These are phyloP conservation scores for Nicotiana tabacum DNA, from an alignment of 257 asterid genomes.

Conservation along the genomic window DNA sequence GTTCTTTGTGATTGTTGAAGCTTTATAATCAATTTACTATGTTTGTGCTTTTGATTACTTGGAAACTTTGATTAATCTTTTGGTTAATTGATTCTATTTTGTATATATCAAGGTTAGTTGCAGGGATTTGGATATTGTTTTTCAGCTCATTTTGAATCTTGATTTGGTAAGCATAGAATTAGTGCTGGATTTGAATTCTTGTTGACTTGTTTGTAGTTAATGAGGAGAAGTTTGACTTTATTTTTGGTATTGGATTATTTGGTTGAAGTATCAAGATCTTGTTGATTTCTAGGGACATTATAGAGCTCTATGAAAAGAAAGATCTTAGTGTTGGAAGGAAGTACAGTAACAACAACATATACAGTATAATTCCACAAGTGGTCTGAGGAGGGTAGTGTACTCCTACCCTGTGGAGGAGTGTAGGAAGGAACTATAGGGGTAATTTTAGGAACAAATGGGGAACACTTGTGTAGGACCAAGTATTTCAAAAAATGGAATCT, in stretches of 20 bases:
- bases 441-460: slow-evolving; percentile 9
- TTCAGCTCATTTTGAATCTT: neutral
- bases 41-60: neutral
- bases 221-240: neutral
- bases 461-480: slow-evolving; percentile 21
- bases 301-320: neutral
- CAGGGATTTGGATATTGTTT: neutral
- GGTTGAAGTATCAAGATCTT: neutral
- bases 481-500: slow-evolving; percentile 18
- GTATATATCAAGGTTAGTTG: neutral
- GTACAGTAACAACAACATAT: neutral
- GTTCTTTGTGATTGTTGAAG: neutral
- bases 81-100: neutral
- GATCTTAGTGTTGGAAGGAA: neutral
- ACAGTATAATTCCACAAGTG: too few relatives aligned
- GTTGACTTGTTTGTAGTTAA: slow-evolving; percentile 1
- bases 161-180: neutral
- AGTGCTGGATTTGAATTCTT: neutral
- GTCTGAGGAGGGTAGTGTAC: too few relatives aligned
- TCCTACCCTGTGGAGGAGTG: too few relatives aligned
- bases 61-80: neutral
- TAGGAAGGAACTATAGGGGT: neutral
- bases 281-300: neutral
- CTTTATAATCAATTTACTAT: neutral
- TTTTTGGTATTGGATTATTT: neutral